phyloP scores from a whole-genome alignment of 495 filamentous ascomycete species.

The Aspergillus haitiensis region DNA sequence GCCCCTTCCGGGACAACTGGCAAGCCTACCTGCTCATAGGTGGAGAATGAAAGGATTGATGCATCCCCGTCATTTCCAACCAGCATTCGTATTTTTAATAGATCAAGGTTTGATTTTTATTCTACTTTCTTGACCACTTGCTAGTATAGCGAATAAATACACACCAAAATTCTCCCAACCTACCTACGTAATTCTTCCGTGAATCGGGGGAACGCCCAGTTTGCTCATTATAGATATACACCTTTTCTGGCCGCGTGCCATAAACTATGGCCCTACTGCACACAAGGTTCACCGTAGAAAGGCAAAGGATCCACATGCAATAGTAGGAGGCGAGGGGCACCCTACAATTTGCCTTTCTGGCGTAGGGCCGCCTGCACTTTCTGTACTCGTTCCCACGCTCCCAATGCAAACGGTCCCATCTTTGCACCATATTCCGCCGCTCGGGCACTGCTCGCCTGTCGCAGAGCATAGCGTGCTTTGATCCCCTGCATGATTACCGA shows the following conservation, averaged over 20 bases:
- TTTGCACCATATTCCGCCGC: conserved; percentile 69
- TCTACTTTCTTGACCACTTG: not conserved
- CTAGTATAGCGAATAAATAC: not conserved
- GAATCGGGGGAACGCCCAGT: not conserved
- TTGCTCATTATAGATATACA: conserved; percentile 29
- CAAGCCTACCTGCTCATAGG: conserved; percentile 16
- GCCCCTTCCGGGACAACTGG: conserved; percentile 11
- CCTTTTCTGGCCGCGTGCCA: conserved; percentile 6
- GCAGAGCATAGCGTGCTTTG: conserved; percentile 74
- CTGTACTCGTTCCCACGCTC: conserved; percentile 70
- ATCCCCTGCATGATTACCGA: conserved; percentile 93
- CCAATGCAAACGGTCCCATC: conserved; percentile 64
- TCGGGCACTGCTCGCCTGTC: conserved; percentile 87
- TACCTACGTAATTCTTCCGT: not conserved
- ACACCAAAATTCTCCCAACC: not conserved
- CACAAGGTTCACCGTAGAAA: conserved; percentile 15
- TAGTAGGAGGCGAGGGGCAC: not conserved
- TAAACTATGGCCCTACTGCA: conserved; percentile 11
- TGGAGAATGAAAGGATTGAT: conserved; percentile 3
- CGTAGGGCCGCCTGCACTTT: conserved; percentile 39
- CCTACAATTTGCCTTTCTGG: conserved; percentile 53
- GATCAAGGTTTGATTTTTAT: not conserved
- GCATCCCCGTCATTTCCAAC: not conserved
- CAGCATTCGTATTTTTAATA: not conserved
- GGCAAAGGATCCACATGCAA: conserved; percentile 7